Evolutionary conservation across 2,329 filamentous ascomycete genomes (phyloP), one percentile per base, ranked within the genome.

Genomic region (Septoria petroselini): DNA sequence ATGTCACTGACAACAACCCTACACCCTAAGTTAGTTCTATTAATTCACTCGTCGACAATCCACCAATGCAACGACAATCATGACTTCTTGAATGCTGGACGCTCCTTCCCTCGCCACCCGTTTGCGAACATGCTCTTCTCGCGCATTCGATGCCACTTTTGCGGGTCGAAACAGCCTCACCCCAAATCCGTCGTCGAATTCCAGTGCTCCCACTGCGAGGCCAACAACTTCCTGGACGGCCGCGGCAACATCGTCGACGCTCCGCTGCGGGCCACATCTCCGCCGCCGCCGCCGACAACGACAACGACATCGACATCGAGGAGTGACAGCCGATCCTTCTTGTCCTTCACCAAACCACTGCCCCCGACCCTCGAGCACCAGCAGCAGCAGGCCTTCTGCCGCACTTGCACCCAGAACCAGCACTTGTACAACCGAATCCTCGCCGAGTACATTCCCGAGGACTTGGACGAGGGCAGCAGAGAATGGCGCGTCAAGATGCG

Each of bases 201-300:
- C 71, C 75, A 83, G 38, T 95, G 90, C 70, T 71, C 78, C 15
- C 74, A 79, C 54, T 98, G 93, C 74, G 87, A 93, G 62, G 87
- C 91, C 14, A 83, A 85, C 52, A 98, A 97, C 70, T 87, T 88
- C 72, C 76, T 96, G 25, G 93, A 98, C 67, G 78, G 91, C 86
- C 82, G 88, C 67, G 91, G 91, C 63, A 83, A 94, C 42, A 93
- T 97, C 58, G 86, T 88, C 48, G 91, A 98, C 68, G 88, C 91
- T 19, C 90, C 88, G 2, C 76, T 83, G 18, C 71, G 77, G 15
- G 80, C 50, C 64, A 59, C 65, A 31, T 60, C 65, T 25, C 54
- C 63, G 15, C 39, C 51, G 7, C 23, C 48, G 9, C 33, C 30
- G 19, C 30, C 19, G 12, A 38, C 6, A 19, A 12, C 18, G 21